Evolutionary conservation across 2,329 filamentous ascomycete genomes (phyloP), one percentile per base, ranked within the genome.

Genomic region (Cordyceps pruinosa): DNA sequence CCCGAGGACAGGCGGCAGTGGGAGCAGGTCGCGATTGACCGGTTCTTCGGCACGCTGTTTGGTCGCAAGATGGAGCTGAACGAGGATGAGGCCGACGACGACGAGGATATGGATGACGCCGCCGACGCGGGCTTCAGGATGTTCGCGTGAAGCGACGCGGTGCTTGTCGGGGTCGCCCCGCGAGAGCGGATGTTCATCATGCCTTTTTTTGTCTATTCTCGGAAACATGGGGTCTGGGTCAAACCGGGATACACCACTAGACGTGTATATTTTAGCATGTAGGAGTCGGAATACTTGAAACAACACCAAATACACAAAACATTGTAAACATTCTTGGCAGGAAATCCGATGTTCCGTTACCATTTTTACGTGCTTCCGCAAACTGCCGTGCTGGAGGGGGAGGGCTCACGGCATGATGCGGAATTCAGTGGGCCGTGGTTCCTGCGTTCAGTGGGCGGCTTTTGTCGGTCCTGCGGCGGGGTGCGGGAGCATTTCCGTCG

Each of bases 1-100:
- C 86, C 91, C 0, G 90, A 97, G 70, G 89, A 96, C 69, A 79
- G 89, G 54, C 80, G 87, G 4, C 73, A 71, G 17, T 99, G 94
- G 94, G 88, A 89, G 60, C 84, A 87, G 63, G 81, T 83, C 59
- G 90, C 92, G 56, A 84, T 90, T 59, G 89, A 94, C 65, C 73
- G 83, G 58, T 84, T 93, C 70, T 92, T 92, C 68, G 85, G 85
- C 15, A 87, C 86, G 26, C 71, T 92, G 61, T 83, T 93, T 61
- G 89, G 89, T 0, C 85, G 87, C 66, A 86, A 84, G 69, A 78
- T 87, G 68, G 75, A 79, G 64, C 72, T 91, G 56, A 77, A 81
- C 46, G 87, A 90, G 66, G 78, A 80, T 2, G 76, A 77, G 54
- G 75, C 69, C 5, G 75, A 74, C 17, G 78, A 79, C 28, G 75